A percentile compares a stretch with the other conserved stretches of the same genome.
phyloP scores from a whole-genome alignment of 768 basidiomycete genomes.

The Mycena vulgaris region DNA sequence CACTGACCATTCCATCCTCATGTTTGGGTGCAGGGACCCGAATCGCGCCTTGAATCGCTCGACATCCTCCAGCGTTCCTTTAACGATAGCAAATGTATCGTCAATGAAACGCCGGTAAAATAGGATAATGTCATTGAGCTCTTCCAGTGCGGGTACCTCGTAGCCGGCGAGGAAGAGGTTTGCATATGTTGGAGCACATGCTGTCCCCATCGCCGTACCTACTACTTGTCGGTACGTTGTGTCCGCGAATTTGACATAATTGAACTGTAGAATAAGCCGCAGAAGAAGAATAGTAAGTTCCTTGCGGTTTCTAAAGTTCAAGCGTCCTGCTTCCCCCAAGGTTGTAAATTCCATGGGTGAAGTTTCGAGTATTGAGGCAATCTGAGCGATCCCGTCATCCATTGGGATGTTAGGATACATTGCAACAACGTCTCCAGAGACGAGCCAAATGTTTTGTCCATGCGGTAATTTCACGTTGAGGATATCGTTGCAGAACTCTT shows the following conservation, averaged over 20 bases:
- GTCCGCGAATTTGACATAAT: slow-evolving; percentile 30
- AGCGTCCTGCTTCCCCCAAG: background rate
- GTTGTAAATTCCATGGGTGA: slow-evolving; percentile 19
- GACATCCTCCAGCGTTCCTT: too few species aligned
- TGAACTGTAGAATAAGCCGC: slow-evolving; percentile 32
- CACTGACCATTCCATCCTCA: too few species aligned
- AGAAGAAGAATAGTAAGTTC: slow-evolving; percentile 34
- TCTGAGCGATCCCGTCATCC: slow-evolving; percentile 11
- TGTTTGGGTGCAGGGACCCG: too few species aligned
- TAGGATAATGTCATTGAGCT: background rate
- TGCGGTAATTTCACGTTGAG: slow-evolving; percentile 18
- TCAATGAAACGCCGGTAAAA: too few species aligned
- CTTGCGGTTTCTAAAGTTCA: slow-evolving; percentile 28
- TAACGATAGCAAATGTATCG: background rate
- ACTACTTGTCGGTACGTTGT: slow-evolving; percentile 2
- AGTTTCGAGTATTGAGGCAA: slow-evolving; percentile 15
- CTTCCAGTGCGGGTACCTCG: background rate
- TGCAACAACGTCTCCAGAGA: slow-evolving; percentile 20
- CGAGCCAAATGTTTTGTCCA: slow-evolving; percentile 23
- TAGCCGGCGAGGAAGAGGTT: background rate
- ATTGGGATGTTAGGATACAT: slow-evolving; percentile 29
- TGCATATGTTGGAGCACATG: background rate
- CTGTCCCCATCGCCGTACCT: background rate
- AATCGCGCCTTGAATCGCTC: too few species aligned
- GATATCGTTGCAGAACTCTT: slow-evolving; percentile 9